Base-by-base conservation (phyloP, 2,329 filamentous ascomycete genomes). In the Nothopassalora personata region DNA sequence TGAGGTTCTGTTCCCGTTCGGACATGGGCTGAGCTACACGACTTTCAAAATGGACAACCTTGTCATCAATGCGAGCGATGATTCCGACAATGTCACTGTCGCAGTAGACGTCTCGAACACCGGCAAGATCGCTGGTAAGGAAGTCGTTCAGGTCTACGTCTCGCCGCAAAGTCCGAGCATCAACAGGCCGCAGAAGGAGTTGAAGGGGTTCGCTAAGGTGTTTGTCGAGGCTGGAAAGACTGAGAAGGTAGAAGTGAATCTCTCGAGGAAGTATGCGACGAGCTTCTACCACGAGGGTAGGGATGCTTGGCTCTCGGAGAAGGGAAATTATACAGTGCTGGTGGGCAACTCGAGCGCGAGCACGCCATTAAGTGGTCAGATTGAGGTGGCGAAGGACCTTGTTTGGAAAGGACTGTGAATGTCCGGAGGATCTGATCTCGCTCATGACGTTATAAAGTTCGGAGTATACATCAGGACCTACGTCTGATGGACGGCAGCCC, bases 21-120 rank as follows among this genome's bases (percentile, higher is more conserved):
- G 88, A 11, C 86, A 91, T 70, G 88, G 90, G 1, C 79, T 94
- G 1, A 89, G 86, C 15, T 94, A 92, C 74, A 91, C 89, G 0
- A 84, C 77, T 0, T 93, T 91, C 70, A 78, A 81, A 50, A 87
- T 89, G 67, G 83, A 84, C 13, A 75, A 78, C 0, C 80, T 85
- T 0, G 79, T 79, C 3, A 77, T 86, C 55, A 79, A 74, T 65
- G 67, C 71, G 72, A 9, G 80, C 54, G 45, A 75, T 86, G 66
- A 70, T 46, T 1, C 77, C 84, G 74, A 71, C 5, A 73, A 70
- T 73, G 0, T 83, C 19, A 79, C 76, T 0, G 70, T 85, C 48
- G 76, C 74, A 1, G 72, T 82, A 1, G 75, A 76, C 53, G 77
- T 86, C 9, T 78, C 76, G 4, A 85, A 89, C 70, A 80, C 80